Evolutionary conservation across 331 rosid species (phyloP).

Genomic region (Telfairia occidentalis): DNA sequence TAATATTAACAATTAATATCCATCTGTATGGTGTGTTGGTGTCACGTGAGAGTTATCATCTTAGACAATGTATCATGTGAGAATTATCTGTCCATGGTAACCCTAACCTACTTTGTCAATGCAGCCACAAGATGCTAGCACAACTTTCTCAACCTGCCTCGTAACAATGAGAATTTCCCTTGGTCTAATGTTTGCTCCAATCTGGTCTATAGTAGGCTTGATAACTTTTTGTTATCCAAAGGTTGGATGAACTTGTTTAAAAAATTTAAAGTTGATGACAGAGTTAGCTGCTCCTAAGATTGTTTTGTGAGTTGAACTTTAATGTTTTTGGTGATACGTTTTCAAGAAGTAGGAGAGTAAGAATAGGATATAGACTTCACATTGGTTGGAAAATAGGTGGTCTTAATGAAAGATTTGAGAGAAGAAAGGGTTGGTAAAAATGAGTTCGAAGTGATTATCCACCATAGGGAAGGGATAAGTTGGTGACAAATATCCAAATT

Average conservation of each 20-base stretch:
- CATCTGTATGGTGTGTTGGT: not conserved
- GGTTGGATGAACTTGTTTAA: not conserved
- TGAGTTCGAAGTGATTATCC: not conserved
- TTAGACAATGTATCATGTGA: not conserved
- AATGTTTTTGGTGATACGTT: not conserved
- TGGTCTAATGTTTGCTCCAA: not conserved
- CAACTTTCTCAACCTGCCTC: not conserved
- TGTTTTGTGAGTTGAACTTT: not conserved
- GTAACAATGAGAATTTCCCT: not conserved
- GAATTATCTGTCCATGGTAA: not conserved
- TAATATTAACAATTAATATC: not conserved
- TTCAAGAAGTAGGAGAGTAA: not conserved
- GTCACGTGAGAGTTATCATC: not conserved
- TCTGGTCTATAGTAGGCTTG: not conserved
- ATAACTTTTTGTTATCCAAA: not conserved
- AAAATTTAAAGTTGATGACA: not conserved
- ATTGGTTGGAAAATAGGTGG: not conserved
- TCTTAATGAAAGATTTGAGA: not conserved
- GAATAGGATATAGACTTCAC: not conserved
- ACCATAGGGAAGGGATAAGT: not conserved
- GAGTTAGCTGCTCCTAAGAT: not conserved
- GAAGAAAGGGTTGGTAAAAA: not conserved
- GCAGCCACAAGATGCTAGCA: not conserved
- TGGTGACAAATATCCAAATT: not conserved
- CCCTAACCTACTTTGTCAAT: not conserved